These are phyloP conservation scores for Fagus sylvatica DNA, from an alignment of 306 rosid genomes.

Conservation along the genomic window DNA sequence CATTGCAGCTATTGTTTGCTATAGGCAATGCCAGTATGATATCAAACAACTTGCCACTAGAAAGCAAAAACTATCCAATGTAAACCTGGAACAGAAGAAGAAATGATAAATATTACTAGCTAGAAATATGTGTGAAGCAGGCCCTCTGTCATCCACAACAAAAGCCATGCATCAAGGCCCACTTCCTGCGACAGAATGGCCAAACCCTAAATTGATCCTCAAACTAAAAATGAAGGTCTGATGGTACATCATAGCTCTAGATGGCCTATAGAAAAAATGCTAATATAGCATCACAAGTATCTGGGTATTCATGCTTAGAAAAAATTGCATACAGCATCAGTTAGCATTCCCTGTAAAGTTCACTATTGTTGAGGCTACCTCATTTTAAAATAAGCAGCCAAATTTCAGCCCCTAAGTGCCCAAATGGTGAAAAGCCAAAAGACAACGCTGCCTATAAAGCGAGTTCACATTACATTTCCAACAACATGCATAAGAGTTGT, in stretches of 20 bases:
- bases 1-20: background rate
- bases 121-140: background rate
- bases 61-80: background rate
- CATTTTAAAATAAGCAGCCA: background rate
- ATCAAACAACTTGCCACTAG: background rate
- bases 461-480: slow-evolving; percentile 11
- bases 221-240: background rate
- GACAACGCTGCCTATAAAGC: background rate
- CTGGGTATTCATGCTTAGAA: background rate
- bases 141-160: background rate
- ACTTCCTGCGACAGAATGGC: background rate
- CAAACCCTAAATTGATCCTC: background rate
- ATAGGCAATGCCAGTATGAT: background rate
- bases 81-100: background rate
- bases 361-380: background rate
- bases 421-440: slow-evolving; percentile 6
- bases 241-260: background rate
- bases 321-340: background rate
- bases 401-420: background rate
- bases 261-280: background rate
- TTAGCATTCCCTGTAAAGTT: background rate
- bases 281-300: background rate
- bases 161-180: background rate
- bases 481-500: slow-evolving; percentile 9
- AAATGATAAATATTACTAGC: background rate